Evolutionary conservation across 1,284 basidiomycete species (phyloP), one percentile per base, ranked within the genome.

Genomic region (Irpex rosettiformis): DNA sequence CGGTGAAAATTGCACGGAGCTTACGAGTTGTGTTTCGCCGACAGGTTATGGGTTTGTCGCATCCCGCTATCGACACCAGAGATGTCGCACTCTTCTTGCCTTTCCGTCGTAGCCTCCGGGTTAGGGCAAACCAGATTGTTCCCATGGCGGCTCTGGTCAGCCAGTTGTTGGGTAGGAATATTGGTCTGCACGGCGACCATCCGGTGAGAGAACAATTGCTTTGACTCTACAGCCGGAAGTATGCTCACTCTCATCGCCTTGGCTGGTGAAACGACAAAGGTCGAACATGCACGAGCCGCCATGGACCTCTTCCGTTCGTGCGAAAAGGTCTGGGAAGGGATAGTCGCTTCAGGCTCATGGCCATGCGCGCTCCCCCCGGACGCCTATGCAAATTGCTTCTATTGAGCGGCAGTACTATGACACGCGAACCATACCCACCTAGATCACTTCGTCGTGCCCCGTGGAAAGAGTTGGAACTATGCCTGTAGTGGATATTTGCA

Each of bases 71-170:
- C 57, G 69, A 80, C 60, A 85, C 83, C 3, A 77, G 84, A 25
- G 84, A 86, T 63, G 73, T 82, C 28, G 83, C 80, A 3, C 70
- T 84, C 25, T 86, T 80, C 68, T 70, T 79, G 43, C 82, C 83
- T 13, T 75, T 85, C 59, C 76, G 81, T 27, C 76, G 75, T 57
- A 76, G 74, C 33, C 71, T 85, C 4, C 74, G 74, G 37, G 75
- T 72, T 52, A 73, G 70, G 60, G 58, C 70, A 13, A 65, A 62
- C 53, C 66, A 65, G 16, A 67, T 77, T 28, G 67, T 83, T 16
- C 74, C 77, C 13, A 71, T 86, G 45, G 64, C 68, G 30, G 75
- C 73, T 4, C 76, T 86, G 8, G 75, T 83, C 28, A 73, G 77
- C 45, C 66, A 73, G 24, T 77, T 85, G 65, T 80, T 86, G 80